phyloP scores from a whole-genome alignment of 1,284 basidiomycete species.

The Mycena citricolor region DNA sequence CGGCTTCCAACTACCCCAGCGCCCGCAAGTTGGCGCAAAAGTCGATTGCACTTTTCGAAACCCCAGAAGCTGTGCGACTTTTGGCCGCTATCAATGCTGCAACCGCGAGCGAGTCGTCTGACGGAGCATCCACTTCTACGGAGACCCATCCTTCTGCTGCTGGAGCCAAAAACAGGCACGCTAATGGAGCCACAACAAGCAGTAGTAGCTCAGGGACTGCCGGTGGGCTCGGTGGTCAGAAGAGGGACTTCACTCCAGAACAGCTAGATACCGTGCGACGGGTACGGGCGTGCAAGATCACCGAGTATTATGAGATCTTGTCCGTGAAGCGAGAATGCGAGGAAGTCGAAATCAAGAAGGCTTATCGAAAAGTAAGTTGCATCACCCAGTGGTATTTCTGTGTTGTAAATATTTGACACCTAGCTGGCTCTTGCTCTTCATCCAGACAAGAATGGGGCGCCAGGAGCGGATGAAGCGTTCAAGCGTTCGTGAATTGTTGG shows the following conservation, averaged over 20 bases:
- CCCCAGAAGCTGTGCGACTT: slow-evolving; percentile 73
- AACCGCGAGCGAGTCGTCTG: slow-evolving; percentile 36
- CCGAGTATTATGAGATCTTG: slow-evolving; percentile 95
- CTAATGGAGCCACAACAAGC: slow-evolving; percentile 32
- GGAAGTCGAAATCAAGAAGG: slow-evolving; percentile 92
- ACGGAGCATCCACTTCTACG: slow-evolving; percentile 40
- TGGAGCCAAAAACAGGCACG: slow-evolving; percentile 58
- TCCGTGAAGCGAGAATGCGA: slow-evolving; percentile 82
- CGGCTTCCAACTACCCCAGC: slow-evolving; percentile 68
- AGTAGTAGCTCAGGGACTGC: slow-evolving; percentile 45
- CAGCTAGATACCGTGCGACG: slow-evolving; percentile 86
- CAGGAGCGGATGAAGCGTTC: slow-evolving; percentile 98
- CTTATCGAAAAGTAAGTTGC: slow-evolving; percentile 86
- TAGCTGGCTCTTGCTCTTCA: slow-evolving; percentile 92
- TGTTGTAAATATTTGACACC: not conserved
- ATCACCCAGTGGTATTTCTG: slow-evolving; percentile 8
- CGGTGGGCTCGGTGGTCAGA: slow-evolving; percentile 60
- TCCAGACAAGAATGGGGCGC: slow-evolving; percentile 97
- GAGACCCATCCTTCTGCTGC: slow-evolving; percentile 70
- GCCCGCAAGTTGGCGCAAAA: slow-evolving; percentile 93
- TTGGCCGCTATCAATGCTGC: slow-evolving; percentile 64
- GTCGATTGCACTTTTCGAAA: slow-evolving; percentile 81
- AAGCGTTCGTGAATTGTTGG: slow-evolving; percentile 69
- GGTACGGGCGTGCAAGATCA: slow-evolving; percentile 81
- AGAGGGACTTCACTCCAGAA: slow-evolving; percentile 85